Base-by-base conservation (phyloP, 2,329 filamentous ascomycete genomes). In the Penicillium brasilianum region DNA sequence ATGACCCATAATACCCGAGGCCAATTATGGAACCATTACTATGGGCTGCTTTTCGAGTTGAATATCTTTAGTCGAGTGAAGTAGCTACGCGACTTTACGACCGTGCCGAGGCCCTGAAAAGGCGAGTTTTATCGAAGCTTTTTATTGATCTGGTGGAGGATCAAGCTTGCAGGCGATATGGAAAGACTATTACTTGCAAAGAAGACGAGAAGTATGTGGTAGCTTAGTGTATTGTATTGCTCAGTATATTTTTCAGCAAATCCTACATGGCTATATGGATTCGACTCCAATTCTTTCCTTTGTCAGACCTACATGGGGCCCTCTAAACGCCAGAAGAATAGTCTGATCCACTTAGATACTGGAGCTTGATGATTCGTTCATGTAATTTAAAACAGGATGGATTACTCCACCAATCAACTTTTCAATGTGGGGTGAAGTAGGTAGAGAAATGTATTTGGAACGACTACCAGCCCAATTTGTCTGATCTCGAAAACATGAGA, bases 1-100 rank as follows among this genome's bases (percentile, higher is more conserved):
- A 86, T 53, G 83, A 86, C 57, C 83, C 82, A 0, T 87, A 78
- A 58, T 86, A 77, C 64, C 83, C 83, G 2, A 75, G 77, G 0
- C 82, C 80, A 7, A 63, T 62, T 1, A 57, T 37, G 16, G 32
- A 67, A 8, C 59, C 56, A 4, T 10, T 11, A 1, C 44, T 72
- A 3, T 77, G 74, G 74, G 34, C n/a, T 7, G 58, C 50, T 0
- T 77, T 77, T 53, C 61, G 62, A 25, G 53, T 66, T 9, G 59
- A 64, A 25, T 77, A 76, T 36, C 48, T 77, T 1, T 8, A 56
- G 37, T 58, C 37, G 0, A 68, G 68, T 53, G 22, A 53, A 25
- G 36, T 3, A 0, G 61, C 56, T 34, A 34, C 34, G 9, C 14
- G 4, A 20, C 13, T n/a, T 28, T 41, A 28, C 28, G 46, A 51